phyloP scores from a whole-genome alignment of 768 basidiomycete genomes.

The Floccularia luteovirens region DNA sequence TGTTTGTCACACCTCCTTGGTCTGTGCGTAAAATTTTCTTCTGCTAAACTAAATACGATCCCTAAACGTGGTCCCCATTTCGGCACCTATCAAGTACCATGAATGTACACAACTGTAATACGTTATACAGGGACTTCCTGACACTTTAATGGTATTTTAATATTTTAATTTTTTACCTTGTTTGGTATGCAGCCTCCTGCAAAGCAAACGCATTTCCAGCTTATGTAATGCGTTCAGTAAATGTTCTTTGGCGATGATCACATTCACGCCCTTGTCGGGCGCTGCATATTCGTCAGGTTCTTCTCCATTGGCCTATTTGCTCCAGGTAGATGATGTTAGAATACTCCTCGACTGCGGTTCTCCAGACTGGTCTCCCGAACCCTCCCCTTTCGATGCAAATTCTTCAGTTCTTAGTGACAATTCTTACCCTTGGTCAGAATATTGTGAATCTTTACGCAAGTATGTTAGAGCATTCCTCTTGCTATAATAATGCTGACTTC shows the following conservation, averaged over 20 bases:
- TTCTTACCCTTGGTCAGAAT: conserved; percentile 48
- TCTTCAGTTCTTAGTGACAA: conserved; percentile 15
- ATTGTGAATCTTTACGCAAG: conserved; percentile 63
- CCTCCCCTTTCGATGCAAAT: conserved; percentile 24
- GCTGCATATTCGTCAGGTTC: conserved; percentile 62
- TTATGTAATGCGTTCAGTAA: conserved; percentile 33
- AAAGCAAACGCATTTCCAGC: conserved; percentile 84
- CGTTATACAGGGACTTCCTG: no score
- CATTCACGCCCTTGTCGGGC: conserved; percentile 86
- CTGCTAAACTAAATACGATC: not conserved
- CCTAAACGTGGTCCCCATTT: no score
- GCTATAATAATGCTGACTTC: conserved; percentile 6
- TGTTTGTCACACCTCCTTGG: conserved; percentile 25
- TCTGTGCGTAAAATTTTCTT: conserved; percentile 27
- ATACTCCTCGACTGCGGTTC: conserved; percentile 95
- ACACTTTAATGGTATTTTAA: no score
- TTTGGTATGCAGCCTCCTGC: no score
- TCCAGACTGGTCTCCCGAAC: conserved; percentile 75
- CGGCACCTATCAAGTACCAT: no score
- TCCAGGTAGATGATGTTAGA: conserved; percentile 90
- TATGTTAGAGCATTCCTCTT: conserved; percentile 23
- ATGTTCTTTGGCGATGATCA: conserved; percentile 60
- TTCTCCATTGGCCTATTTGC: conserved; percentile 72
- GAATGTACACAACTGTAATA: no score
- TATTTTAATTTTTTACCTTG: no score